phyloP scores from a whole-genome alignment of 495 filamentous ascomycete species.

The Penicillium daleae region DNA sequence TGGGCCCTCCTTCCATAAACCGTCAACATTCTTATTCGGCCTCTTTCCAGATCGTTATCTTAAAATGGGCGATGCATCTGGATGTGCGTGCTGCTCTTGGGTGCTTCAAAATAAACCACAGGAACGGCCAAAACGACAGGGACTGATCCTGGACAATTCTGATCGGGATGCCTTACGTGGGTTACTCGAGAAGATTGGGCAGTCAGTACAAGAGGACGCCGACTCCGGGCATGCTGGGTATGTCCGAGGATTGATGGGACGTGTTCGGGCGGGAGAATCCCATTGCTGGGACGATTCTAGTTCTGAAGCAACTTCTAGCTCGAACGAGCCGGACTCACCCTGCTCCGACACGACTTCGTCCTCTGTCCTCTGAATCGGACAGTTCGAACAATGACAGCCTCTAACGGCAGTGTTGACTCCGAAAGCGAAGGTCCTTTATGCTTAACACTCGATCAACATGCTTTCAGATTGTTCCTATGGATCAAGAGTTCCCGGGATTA shows the following conservation, averaged over 20 bases:
- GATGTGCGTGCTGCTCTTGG: background rate
- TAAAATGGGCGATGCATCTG: background rate
- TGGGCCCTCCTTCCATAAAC: background rate
- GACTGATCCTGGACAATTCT: background rate
- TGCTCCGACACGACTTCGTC: background rate
- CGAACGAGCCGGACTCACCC: background rate
- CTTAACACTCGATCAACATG: background rate
- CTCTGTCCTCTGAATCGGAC: background rate
- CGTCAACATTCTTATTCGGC: background rate
- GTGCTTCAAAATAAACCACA: background rate
- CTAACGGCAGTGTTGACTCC: background rate
- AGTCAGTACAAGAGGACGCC: background rate
- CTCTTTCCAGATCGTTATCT: slow-evolving; percentile 3
- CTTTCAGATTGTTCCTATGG: too few relatives aligned
- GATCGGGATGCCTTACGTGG: background rate
- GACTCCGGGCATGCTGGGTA: background rate
- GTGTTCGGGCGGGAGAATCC: background rate
- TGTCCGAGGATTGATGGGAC: background rate
- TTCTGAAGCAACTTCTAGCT: background rate
- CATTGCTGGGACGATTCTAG: background rate
- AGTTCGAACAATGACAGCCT: background rate
- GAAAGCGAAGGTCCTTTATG: background rate
- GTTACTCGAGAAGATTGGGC: background rate
- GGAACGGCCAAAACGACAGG: background rate
- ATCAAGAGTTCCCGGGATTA: too few relatives aligned